Evolutionary conservation across 2,329 filamentous ascomycete genomes (phyloP).

Genomic region (Coniochaeta sp.): DNA sequence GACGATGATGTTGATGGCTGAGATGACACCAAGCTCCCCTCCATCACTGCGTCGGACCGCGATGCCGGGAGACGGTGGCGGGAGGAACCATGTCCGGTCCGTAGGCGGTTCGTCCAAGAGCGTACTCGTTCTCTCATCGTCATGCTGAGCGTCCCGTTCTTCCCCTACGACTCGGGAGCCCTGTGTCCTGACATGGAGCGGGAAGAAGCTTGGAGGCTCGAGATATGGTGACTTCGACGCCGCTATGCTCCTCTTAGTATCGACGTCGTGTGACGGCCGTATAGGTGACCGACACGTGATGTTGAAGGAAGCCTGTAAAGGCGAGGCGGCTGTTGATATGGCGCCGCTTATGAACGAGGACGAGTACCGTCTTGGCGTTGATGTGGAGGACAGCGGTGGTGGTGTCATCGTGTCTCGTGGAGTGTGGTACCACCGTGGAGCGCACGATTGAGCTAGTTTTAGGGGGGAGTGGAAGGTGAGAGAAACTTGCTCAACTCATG

Average conservation of each 20-base stretch:
- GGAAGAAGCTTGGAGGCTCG: conserved; percentile 15
- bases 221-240: conserved; percentile 13
- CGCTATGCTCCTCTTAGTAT: conserved; percentile 9
- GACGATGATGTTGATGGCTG: conserved; percentile 28
- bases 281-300: conserved; percentile 24
- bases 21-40: conserved; percentile 26
- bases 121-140: conserved; percentile 8
- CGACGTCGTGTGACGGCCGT: conserved; percentile 15
- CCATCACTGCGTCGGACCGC: conserved; percentile 11
- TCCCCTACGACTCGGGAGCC: conserved; percentile 6
- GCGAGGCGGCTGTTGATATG: conserved; percentile 20
- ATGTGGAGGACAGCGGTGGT: conserved; percentile 13
- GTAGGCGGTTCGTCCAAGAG: conserved; percentile 11
- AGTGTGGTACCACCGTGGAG: not conserved
- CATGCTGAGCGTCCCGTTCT: conserved; percentile 7
- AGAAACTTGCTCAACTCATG: conserved; percentile 6
- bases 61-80: conserved; percentile 12
- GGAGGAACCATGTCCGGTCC: conserved; percentile 16
- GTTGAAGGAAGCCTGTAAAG: conserved; percentile 20
- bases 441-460: conserved; percentile 4
- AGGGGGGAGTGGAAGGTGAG: not conserved
- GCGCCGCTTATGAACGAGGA: conserved; percentile 14
- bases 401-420: conserved; percentile 10
- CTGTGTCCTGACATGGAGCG: conserved; percentile 6
- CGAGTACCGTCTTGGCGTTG: conserved; percentile 10